Conservation (phyloP, 2,329 filamentous ascomycete species). For the Leptographium lundbergii region DNA sequence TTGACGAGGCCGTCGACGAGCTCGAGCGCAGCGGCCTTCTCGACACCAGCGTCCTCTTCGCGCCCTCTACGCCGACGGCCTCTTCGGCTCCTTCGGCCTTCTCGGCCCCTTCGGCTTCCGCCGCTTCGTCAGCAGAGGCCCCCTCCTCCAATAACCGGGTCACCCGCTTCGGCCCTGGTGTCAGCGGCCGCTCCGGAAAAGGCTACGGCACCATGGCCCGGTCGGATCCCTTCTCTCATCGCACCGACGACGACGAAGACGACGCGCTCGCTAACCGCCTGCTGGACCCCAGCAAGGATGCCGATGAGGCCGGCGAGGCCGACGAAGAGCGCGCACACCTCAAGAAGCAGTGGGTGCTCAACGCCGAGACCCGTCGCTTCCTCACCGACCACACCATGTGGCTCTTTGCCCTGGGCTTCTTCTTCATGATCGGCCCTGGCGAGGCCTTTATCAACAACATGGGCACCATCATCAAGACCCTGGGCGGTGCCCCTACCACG, state of each 20-base stretch:
- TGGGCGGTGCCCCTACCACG: slow-evolving; percentile 34
- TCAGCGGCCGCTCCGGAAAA: background rate
- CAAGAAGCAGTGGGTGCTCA: slow-evolving; percentile 84
- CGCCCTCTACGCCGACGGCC: slow-evolving; percentile 30
- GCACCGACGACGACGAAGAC: background rate
- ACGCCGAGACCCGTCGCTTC: slow-evolving; percentile 79
- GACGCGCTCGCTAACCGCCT: slow-evolving; percentile 8
- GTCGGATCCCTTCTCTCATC: slow-evolving; percentile 3
- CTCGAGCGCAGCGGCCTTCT: slow-evolving; percentile 80
- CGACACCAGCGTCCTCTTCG: slow-evolving; percentile 62
- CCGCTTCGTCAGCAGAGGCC: background rate
- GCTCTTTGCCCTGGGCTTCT: slow-evolving; percentile 82
- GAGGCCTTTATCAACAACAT: slow-evolving; percentile 98
- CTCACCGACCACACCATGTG: slow-evolving; percentile 88
- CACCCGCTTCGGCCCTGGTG: slow-evolving; percentile 8
- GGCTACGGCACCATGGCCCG: slow-evolving; percentile 10
- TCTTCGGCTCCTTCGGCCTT: background rate
- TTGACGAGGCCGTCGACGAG: slow-evolving; percentile 81
- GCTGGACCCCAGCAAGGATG: slow-evolving; percentile 11
- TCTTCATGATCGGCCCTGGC: slow-evolving; percentile 87
- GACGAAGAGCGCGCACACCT: slow-evolving; percentile 28
- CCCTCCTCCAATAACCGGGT: background rate
- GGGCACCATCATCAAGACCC: slow-evolving; percentile 80
- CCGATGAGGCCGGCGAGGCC: slow-evolving; percentile 2
- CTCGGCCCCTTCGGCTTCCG: background rate